Evolutionary conservation across 148 eudicot genomes (phyloP), one percentile per base, ranked within the genome.

Genomic region (Chenopodium suecicum): DNA sequence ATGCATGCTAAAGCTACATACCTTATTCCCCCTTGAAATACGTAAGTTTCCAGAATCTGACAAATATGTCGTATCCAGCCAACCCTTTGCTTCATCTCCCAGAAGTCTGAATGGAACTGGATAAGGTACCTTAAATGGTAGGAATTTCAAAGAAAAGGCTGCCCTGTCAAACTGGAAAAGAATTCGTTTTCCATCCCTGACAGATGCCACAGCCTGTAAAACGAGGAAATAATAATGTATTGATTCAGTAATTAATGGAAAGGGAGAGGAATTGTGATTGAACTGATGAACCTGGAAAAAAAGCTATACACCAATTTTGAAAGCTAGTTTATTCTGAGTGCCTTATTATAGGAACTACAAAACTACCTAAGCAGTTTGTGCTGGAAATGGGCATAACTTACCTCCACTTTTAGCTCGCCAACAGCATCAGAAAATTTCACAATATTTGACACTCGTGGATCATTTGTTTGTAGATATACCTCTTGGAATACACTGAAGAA

Each of bases 391-490:
- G 27, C 19, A 79, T 71, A 25, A 25, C 82, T 75, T 84, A 96
- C 99, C 99, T 96, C 99, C 79, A 94, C 99, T 90, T 96, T 96
- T 66, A 94, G 91, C 89, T 96, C 95, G 17, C 99, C 99, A 64
- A 96, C 78, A 54, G 92, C 89, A 82, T 94, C 95, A 10, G 98
- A 96, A 84, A 96, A 96, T 74, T 86, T 92, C 0, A 96, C 98
- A 75, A 96, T 94, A 84, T 96, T 96, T 80, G 98, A 94, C 32
- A 96, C 98, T n/a, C 98, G 92, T 3, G 94, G 97, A 83, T 96
- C 94, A 44, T 91, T 84, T 31, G 90, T 89, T 79, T 68, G 93
- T 62, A 96, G 92, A 82, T 87, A 88, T 72, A 96, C 89, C 85
- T 94, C 99, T 90, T 96, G 99, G 82, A 91, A 94, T n/a, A 96